Base-by-base conservation (phyloP, 257 asterid species). In the Echites panduratus region DNA sequence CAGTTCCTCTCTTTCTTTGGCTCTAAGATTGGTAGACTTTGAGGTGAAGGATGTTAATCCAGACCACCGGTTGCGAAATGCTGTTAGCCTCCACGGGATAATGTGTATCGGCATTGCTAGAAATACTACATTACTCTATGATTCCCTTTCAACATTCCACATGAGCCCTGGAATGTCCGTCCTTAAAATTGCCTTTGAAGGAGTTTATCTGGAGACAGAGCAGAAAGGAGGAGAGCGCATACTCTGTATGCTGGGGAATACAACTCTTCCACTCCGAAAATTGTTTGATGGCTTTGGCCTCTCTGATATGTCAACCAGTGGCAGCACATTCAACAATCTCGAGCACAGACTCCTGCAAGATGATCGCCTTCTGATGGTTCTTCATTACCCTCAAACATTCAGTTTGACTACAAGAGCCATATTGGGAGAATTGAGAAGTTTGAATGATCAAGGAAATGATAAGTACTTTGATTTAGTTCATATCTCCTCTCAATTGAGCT, bases 211-310 rank as follows among this genome's bases (percentile, higher is more conserved):
- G 8, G 76, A 76, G 54, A 70, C 59, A 32, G 11, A 40, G 58
- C 43, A 70, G 4, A 52, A 70, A 19, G 62, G 71, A 17, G 81
- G 74, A n/a, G 49, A 77, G 32, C 77, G 75, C 4, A 41, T 73
- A 32, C 48, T 78, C 19, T 78, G 81, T 57, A 66, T 77, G 77
- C 19, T 72, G 70, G 81, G 81, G 40, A 73, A 56, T 38, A 70
- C 75, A 19, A 70, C 67, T 48, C 48, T 70, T 29, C 72, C 72
- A 3, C 0, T 19, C 44, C 14, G 19, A 65, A 40, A 41, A 14
- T 7, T 27, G 49, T 10, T 48, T 49, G 65, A 32, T 49, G 54
- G 43, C 11, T 22, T 20, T n/a, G 65, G 56, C 5, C 26, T 54
- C 13, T 12, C 70, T 14, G 73, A n/a, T 57, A 58, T 7, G 43